These are phyloP conservation scores for Podaxis pistillaris DNA, from an alignment of 768 basidiomycete species.

Conservation along the genomic window DNA sequence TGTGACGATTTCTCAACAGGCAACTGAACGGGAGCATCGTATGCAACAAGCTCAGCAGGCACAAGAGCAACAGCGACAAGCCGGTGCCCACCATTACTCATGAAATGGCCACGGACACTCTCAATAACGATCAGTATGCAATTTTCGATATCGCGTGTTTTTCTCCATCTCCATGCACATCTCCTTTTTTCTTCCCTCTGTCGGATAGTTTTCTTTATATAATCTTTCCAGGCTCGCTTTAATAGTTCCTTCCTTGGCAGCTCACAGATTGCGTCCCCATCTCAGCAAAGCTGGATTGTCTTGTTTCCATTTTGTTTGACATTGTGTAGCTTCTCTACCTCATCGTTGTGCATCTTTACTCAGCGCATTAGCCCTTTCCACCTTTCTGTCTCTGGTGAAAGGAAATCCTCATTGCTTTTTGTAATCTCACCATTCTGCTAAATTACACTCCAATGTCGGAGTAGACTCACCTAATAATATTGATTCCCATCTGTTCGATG, in stretches of 20 bases:
- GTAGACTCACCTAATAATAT: slow-evolving; percentile 10
- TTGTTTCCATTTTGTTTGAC: slow-evolving; percentile 5
- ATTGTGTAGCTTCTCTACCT: slow-evolving; percentile 2
- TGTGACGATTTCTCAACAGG: slow-evolving; percentile 81
- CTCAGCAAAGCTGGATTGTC: slow-evolving; percentile 13
- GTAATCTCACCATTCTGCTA: slow-evolving; percentile 10
- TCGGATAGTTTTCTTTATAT: slow-evolving; percentile 19
- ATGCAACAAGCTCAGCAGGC: slow-evolving; percentile 24
- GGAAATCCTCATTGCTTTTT: background rate
- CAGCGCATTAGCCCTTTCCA: slow-evolving; percentile 6
- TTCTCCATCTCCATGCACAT: slow-evolving; percentile 15
- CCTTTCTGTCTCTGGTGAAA: slow-evolving; percentile 4
- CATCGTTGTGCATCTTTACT: slow-evolving; percentile 11
- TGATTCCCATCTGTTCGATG: background rate
- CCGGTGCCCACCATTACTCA: background rate
- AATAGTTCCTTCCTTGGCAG: background rate
- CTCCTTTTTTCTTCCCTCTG: slow-evolving; percentile 17
- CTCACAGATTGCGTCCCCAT: slow-evolving; percentile 6
- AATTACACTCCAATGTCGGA: slow-evolving; percentile 7
- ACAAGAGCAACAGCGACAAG: slow-evolving; percentile 7
- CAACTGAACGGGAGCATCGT: slow-evolving; percentile 65
- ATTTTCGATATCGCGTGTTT: background rate
- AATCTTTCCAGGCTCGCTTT: slow-evolving; percentile 16
- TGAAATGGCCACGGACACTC: background rate
- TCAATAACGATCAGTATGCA: slow-evolving; percentile 1